Evolutionary conservation across 148 eudicot species (phyloP), one percentile per base, ranked within the genome.

Genomic region (Chenopodium quinoa): DNA sequence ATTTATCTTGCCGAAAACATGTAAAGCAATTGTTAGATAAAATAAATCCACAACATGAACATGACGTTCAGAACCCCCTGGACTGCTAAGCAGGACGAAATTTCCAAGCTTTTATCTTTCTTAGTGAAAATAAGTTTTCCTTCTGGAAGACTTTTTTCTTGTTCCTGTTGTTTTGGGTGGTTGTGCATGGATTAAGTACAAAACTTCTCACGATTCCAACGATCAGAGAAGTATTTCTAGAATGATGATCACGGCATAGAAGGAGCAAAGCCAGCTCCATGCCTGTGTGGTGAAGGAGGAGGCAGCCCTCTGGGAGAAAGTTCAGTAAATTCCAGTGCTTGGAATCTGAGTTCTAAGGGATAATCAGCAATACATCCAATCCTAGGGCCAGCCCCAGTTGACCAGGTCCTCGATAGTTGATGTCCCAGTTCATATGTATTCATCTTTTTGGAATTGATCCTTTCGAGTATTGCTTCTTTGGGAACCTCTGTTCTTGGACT

Each of bases 281-380:
- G 56, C 54, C 65, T 22, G 47, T 79, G 84, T 0, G 81, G 44
- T 22, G 82, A 76, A 9, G 78, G 79, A 0, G 84, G 12, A 7
- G 84, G 79, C 1, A 80, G 80, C 4, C 64, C 37, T 78, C 89
- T 83, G 1, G 98, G 98, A 44, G 98, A 94, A 75, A 94, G 92
- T 71, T 82, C 85, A 1, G 91, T 91, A 50, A 90, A 86, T 85
- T 91, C 94, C 85, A 94, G 73, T 1, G 98, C 98, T 75, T 94
- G 94, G 32, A 86, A 82, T 82, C 95, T 84, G 73, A 94, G 87
- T 82, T 91, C 93, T 7, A 82, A 75, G 11, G 98, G 98, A 85
- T 94, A 94, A 80, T 94, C 98, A 34, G 91, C 93, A 14, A 94
- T 76, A 64, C 98, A 94, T 50, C 95, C 97, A 27, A 94, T 89